Conservation (phyloP, 257 asterid genomes). For the Ligustrum vulgare region DNA sequence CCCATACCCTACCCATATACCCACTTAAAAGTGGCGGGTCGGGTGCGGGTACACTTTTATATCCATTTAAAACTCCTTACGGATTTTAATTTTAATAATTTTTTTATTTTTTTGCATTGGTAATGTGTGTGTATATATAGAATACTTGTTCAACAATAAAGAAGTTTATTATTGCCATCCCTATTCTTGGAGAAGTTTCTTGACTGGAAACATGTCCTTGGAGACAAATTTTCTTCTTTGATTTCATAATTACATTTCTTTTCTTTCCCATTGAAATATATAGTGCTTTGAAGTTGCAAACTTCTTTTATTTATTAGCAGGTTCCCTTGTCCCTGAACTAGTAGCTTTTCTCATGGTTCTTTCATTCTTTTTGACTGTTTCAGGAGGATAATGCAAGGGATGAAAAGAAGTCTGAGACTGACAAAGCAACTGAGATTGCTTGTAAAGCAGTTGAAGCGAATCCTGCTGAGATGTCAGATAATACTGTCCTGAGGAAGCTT, state of each 20-base stretch:
- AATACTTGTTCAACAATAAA: too few relatives aligned
- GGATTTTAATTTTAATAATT: too few relatives aligned
- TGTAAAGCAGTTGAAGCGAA: conserved; percentile 37
- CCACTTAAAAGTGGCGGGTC: too few relatives aligned
- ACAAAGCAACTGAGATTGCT: conserved; percentile 37
- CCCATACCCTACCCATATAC: too few relatives aligned
- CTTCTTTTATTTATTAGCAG: not conserved
- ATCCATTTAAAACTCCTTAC: too few relatives aligned
- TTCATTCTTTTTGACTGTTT: conserved; percentile 12
- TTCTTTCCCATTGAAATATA: not conserved
- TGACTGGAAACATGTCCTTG: not conserved
- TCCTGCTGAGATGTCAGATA: conserved; percentile 49
- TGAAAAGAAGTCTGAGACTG: conserved; percentile 37
- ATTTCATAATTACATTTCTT: not conserved
- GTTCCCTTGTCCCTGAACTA: conserved; percentile 16
- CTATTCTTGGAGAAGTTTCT: not conserved
- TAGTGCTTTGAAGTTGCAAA: conserved; percentile 1
- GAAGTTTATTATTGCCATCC: too few relatives aligned
- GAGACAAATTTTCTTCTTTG: not conserved
- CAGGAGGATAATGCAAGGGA: conserved; percentile 55
- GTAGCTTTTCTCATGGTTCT: not conserved
- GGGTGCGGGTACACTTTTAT: too few relatives aligned
- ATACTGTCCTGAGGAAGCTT: conserved; percentile 78
- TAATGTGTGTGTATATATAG: too few relatives aligned
- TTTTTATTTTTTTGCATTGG: too few relatives aligned